Conservation (phyloP, 148 eudicot genomes). For the Heliosperma pusillum region DNA sequence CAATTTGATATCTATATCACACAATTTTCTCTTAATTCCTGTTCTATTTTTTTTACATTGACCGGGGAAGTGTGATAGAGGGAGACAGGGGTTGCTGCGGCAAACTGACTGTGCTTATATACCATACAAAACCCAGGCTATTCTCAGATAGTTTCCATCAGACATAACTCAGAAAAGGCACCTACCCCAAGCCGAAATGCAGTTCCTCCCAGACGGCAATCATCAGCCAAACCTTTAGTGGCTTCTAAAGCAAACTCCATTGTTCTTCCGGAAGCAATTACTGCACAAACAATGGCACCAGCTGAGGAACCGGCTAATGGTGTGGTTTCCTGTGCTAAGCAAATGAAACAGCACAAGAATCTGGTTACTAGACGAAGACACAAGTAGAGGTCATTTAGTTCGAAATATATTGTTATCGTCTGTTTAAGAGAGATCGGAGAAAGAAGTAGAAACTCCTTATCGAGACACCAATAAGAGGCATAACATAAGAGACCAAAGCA, state of each 20-base stretch:
- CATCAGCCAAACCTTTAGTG: conserved; percentile 77
- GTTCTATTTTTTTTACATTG: too few species aligned
- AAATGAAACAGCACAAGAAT: conserved; percentile 20
- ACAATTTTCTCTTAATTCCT: too few species aligned
- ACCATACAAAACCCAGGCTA: neutral
- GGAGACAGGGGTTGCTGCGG: too few species aligned
- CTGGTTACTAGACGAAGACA: conserved; percentile 23
- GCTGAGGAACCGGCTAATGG: conserved; percentile 99
- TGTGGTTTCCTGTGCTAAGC: conserved; percentile 72
- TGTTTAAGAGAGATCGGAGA: neutral
- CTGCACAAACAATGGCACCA: conserved; percentile 97
- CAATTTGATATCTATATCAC: too few species aligned
- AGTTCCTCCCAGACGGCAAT: conserved; percentile 53
- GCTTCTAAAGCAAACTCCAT: conserved; percentile 66
- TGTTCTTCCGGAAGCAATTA: conserved; percentile 80
- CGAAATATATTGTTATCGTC: neutral
- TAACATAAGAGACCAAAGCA: neutral
- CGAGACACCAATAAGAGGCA: neutral
- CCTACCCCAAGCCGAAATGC: conserved; percentile 61
- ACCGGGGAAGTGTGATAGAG: too few species aligned
- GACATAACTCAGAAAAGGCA: conserved; percentile 13
- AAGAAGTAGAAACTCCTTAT: neutral
- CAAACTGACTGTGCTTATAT: neutral
- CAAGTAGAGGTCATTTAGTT: neutral
- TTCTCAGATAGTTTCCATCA: neutral